Conservation (phyloP, 768 basidiomycete species). For the Hortiboletus flavorubellus region DNA sequence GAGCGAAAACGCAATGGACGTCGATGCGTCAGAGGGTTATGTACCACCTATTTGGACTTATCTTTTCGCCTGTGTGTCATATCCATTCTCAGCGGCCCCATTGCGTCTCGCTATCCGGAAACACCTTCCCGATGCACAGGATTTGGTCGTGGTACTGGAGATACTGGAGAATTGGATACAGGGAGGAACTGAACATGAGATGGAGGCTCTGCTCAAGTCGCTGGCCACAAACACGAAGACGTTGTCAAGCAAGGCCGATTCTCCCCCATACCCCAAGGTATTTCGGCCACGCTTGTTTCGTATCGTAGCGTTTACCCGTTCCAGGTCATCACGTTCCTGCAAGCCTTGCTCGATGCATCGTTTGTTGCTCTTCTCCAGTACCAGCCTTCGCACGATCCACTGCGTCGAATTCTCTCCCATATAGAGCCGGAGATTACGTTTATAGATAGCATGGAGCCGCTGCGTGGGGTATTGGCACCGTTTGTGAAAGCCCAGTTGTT, state of each 20-base stretch:
- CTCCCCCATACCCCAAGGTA: conserved; percentile 35
- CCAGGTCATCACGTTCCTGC: conserved; percentile 59
- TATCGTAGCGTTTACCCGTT: conserved; percentile 33
- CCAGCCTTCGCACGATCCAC: conserved; percentile 50
- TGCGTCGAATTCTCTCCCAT: conserved; percentile 47
- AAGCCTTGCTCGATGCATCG: conserved; percentile 66
- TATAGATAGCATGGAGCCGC: conserved; percentile 47
- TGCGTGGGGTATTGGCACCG: conserved; percentile 61
- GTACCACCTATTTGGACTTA: conserved; percentile 36
- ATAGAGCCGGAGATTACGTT: conserved; percentile 55
- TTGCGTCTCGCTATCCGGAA: conserved; percentile 44
- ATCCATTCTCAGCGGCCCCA: conserved; percentile 37
- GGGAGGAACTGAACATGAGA: conserved; percentile 25
- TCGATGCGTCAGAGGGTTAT: conserved; percentile 31
- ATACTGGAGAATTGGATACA: conserved; percentile 40
- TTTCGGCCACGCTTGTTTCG: conserved; percentile 33
- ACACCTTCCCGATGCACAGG: conserved; percentile 38
- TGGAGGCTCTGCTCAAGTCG: conserved; percentile 23
- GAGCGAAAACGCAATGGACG: conserved; percentile 32
- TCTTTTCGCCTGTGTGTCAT: conserved; percentile 38
- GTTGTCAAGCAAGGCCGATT: conserved; percentile 17
- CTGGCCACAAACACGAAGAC: conserved; percentile 7
- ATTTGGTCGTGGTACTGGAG: conserved; percentile 37
- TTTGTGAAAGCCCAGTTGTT: conserved; percentile 57
- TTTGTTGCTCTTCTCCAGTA: conserved; percentile 68